These are phyloP conservation scores for Dioscorea alata DNA, from an alignment of 106 monocot genomes.

Conservation along the genomic window DNA sequence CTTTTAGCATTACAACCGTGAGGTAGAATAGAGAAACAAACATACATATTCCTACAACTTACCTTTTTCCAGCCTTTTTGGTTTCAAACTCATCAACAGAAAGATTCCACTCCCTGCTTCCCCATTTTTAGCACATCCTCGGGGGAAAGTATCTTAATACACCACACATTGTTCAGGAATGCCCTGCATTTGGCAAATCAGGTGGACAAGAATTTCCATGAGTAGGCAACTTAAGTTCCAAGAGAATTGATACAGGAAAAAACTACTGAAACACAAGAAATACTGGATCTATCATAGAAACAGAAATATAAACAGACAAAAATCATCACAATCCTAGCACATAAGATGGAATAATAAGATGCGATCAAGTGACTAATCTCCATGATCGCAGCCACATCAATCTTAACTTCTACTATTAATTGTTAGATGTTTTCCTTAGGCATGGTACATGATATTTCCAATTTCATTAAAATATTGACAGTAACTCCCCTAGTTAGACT, in stretches of 20 bases:
- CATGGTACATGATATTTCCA: too few relatives aligned
- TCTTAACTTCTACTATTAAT: too few relatives aligned
- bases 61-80: neutral
- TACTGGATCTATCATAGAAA: too few relatives aligned
- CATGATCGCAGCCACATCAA: neutral
- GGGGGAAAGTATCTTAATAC: conserved; percentile 96
- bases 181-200: conserved; percentile 38
- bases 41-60: too few relatives aligned
- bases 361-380: neutral
- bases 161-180: conserved; percentile 96
- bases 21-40: too few relatives aligned
- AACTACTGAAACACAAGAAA: neutral
- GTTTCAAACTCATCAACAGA: conserved; percentile 1
- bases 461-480: too few relatives aligned
- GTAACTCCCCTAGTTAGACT: too few relatives aligned
- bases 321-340: too few relatives aligned
- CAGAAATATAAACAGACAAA: too few relatives aligned
- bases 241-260: neutral
- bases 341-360: neutral
- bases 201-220: neutral
- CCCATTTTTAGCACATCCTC: conserved; percentile 89
- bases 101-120: conserved; percentile 25
- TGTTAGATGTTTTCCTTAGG: too few relatives aligned
- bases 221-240: neutral
- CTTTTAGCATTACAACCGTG: too few relatives aligned